Percentiles rank a stretch among this genome's conserved stretches.
Conservation (phyloP, 1,284 basidiomycete genomes). For the Microbotryum intermedium region DNA sequence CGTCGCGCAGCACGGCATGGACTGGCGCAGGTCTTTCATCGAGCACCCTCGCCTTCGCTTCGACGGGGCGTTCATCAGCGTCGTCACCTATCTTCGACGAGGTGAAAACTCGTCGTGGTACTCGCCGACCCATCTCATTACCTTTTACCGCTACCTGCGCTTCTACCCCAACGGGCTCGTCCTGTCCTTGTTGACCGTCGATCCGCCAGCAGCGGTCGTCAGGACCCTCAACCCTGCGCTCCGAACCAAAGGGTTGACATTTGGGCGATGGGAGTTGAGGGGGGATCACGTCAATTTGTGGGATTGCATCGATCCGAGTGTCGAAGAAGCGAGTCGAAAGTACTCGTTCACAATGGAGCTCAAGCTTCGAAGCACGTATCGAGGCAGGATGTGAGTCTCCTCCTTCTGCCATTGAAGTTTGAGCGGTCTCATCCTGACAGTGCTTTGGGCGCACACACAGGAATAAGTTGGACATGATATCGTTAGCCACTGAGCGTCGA, state of each 20-base stretch:
- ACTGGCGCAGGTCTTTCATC: conserved; percentile 33
- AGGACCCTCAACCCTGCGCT: conserved; percentile 23
- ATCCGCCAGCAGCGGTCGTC: conserved; percentile 28
- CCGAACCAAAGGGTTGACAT: conserved; percentile 18
- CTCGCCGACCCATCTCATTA: conserved; percentile 31
- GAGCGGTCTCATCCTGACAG: no score
- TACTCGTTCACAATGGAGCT: conserved; percentile 31
- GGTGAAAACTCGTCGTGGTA: conserved; percentile 28
- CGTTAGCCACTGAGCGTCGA: conserved; percentile 25
- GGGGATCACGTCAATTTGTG: conserved; percentile 25
- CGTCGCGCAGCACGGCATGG: conserved; percentile 20
- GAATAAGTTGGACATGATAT: conserved; percentile 34
- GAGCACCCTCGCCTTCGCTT: conserved; percentile 33
- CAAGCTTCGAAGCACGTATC: conserved; percentile 24
- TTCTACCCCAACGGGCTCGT: conserved; percentile 30
- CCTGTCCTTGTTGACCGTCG: conserved; percentile 31
- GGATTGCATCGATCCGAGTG: conserved; percentile 28
- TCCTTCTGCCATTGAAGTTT: no score
- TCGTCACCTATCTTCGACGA: conserved; percentile 33
- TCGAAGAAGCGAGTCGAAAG: conserved; percentile 18
- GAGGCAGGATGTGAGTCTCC: conserved; percentile 29
- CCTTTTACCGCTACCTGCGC: conserved; percentile 31
- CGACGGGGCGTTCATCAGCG: conserved; percentile 32
- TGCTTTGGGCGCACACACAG: neutral
- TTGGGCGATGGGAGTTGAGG: conserved; percentile 25